Evolutionary conservation across 495 filamentous ascomycete species (phyloP).

Genomic region (Copromyces sp.): DNA sequence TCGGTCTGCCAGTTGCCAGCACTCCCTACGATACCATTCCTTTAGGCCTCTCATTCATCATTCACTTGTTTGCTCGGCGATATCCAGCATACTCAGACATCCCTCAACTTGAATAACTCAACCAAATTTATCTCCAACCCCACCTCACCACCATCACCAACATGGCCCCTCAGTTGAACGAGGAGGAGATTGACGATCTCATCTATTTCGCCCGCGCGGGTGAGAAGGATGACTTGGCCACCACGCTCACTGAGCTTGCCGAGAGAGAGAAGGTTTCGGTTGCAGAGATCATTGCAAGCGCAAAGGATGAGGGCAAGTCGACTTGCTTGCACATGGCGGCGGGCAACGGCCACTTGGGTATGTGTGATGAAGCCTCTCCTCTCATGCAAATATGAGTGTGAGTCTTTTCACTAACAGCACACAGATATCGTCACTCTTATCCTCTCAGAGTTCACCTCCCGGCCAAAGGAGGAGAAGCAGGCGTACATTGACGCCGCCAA

Average conservation of each 20-base stretch:
- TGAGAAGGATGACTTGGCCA: conserved; percentile 59
- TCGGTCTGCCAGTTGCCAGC: not conserved
- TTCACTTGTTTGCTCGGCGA: not conserved
- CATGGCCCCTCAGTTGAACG: conserved; percentile 46
- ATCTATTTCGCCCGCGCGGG: conserved; percentile 72
- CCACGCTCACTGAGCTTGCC: conserved; percentile 47
- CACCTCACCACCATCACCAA: conserved; percentile 3
- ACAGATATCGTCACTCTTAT: conserved; percentile 33
- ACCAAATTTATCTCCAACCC: not conserved
- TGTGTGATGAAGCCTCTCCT: conserved; percentile 5
- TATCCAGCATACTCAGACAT: not conserved
- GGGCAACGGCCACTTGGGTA: conserved; percentile 79
- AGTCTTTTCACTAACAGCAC: not conserved
- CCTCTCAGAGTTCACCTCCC: conserved; percentile 26
- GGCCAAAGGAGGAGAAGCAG: conserved; percentile 21
- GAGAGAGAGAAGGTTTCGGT: conserved; percentile 41
- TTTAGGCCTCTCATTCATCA: not conserved
- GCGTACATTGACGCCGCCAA: conserved; percentile 60
- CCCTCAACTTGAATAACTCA: not conserved
- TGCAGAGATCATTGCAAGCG: conserved; percentile 49
- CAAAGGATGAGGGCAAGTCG: conserved; percentile 58
- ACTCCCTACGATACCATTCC: not conserved
- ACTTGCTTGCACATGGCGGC: conserved; percentile 82
- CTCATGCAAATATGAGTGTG: not conserved
- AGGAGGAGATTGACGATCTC: conserved; percentile 79